A percentile compares a stretch with the other conserved stretches of the same genome.
These are phyloP conservation scores for Lepidium didymum DNA, from an alignment of 345 rosid genomes.

Conservation along the genomic window DNA sequence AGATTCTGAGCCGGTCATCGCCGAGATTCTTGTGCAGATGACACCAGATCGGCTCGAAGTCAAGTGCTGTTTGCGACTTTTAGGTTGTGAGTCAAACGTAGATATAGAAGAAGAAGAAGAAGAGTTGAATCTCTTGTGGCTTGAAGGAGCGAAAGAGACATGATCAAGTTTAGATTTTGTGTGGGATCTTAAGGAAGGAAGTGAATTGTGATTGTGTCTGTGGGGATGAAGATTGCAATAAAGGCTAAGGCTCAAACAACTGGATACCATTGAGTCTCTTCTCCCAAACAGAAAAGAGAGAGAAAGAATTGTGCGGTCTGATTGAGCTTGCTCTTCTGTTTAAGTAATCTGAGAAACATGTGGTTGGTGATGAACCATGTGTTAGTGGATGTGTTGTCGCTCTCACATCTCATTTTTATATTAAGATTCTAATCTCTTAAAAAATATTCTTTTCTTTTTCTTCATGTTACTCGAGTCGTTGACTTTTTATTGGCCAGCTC, in stretches of 20 bases:
- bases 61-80: not conserved
- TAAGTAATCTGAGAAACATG: constrained; percentile 10
- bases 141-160: constrained; percentile 15
- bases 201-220: constrained; percentile 1
- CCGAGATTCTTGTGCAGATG: constrained; percentile 31
- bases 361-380: constrained; percentile 27
- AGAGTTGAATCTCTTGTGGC: not conserved
- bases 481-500: constrained; percentile 8
- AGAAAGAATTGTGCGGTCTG: constrained; percentile 21
- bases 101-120: constrained; percentile 14
- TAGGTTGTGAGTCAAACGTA: not conserved
- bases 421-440: not conserved
- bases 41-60: not conserved
- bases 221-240: constrained; percentile 35
- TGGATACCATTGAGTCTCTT: constrained; percentile 45
- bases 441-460: not conserved
- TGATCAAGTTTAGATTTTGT: constrained; percentile 11
- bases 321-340: constrained; percentile 4
- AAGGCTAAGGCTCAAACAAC: constrained; percentile 41
- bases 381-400: constrained; percentile 12
- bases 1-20: constrained; percentile 13
- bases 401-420: constrained; percentile 9
- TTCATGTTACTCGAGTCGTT: constrained; percentile 6
- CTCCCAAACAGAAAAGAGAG: constrained; percentile 4
- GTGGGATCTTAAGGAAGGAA: constrained; percentile 8